Evolutionary conservation across 352 stramenopile species (phyloP).

Genomic region (Elongisporangium senticosum): DNA sequence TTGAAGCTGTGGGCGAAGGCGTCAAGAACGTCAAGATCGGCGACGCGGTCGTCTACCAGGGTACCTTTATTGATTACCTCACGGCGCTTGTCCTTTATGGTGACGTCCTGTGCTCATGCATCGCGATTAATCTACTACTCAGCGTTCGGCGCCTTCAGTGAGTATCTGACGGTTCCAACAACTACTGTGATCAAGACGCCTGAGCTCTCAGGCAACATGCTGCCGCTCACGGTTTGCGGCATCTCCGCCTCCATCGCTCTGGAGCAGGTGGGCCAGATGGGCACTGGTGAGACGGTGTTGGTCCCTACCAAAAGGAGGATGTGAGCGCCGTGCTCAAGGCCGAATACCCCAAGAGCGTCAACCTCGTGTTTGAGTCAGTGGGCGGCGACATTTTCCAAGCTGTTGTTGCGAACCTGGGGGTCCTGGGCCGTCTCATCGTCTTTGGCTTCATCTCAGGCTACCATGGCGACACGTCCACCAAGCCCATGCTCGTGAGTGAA

Average conservation of each 20-base stretch:
- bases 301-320: constrained; percentile 60
- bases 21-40: constrained; percentile 44
- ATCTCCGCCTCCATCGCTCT: constrained; percentile 41
- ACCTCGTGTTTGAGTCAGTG: constrained; percentile 32
- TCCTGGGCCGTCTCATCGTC: constrained; percentile 21
- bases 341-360: constrained; percentile 32
- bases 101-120: no score
- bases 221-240: constrained; percentile 35
- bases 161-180: constrained; percentile 38
- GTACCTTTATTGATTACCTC: constrained; percentile 16
- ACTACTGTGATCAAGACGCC: constrained; percentile 27
- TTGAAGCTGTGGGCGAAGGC: constrained; percentile 27
- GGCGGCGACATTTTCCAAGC: constrained; percentile 27
- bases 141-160: constrained; percentile 46
- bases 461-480: constrained; percentile 27
- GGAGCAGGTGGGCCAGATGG: constrained; percentile 53
- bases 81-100: no score
- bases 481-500: no score
- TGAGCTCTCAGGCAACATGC: constrained; percentile 10
- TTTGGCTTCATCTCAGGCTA: constrained; percentile 23
- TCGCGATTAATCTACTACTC: neutral
- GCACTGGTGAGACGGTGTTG: constrained; percentile 47
- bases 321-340: constrained; percentile 26
- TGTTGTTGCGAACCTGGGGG: constrained; percentile 22
- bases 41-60: constrained; percentile 37